Base-by-base conservation (phyloP, 106 monocot species). In the Agapanthus africanus region DNA sequence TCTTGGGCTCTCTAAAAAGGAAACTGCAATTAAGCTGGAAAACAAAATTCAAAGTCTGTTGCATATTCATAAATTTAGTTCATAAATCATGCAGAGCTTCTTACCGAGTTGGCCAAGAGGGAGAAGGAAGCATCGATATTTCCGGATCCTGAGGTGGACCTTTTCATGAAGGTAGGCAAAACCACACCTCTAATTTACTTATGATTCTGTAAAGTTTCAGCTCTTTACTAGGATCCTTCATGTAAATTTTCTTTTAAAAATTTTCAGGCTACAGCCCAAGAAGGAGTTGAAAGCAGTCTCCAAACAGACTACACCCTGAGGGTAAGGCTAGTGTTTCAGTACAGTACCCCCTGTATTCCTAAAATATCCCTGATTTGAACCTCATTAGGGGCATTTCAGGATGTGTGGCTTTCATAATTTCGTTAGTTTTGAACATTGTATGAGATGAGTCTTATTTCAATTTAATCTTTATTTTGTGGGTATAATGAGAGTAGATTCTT, bases 61-160 rank as follows among this genome's bases (percentile, higher is more conserved):
- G n/a, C n/a, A n/a, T n/a, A n/a, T n/a, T n/a, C n/a, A 64, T 64
- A 64, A 30, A 64, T 64, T 22, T 8, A 64, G 64, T 64, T 6
- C 19, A 37, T 64, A 64, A 64, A 64, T 54, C 9, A 18, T 78
- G 63, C 74, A 91, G 91, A 87, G 2, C 60, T 91, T 28, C 39
- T 91, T 59, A 77, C 23, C 37, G 87, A 91, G 65, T 60, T 91
- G 63, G 78, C 79, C 16, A 79, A 68, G 66, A 82, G 80, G 63
- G 91, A 91, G 71, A 87, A 80, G 60, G 80, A 79, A 4, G 67
- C 32, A 40, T 84, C 82, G 23, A 87, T 91, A 47, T 27, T 76
- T 15, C 91, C 91, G 0, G 91, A 91, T n/a, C 54, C 87, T 27
- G 91, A 91, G 46, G 80, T 91, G 11, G 91, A 91, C 63, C 80